Conservation (phyloP, 805 yeast genomes). For the Kodamaea lidongshanica region DNA sequence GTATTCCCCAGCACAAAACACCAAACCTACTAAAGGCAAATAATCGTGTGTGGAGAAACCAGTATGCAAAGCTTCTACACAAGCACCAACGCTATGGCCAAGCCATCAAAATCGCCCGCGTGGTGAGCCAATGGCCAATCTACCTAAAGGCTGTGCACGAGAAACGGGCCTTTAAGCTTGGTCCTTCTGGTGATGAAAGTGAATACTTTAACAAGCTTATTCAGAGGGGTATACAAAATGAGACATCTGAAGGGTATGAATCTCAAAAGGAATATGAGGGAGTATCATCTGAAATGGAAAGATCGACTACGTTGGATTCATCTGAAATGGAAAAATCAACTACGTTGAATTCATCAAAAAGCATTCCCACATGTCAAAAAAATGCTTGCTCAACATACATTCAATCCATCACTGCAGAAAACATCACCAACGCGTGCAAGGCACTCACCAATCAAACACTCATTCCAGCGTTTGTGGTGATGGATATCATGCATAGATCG, state of each 20-base stretch:
- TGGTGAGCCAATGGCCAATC: constrained; percentile 7
- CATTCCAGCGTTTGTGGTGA: constrained; percentile 35
- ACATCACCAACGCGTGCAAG: constrained; percentile 27
- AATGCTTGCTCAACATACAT: no score
- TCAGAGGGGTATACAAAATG: no score
- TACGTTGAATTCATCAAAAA: no score
- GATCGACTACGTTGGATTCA: no score
- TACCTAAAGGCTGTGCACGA: constrained; percentile 1
- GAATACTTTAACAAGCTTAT: no score
- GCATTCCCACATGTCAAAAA: no score
- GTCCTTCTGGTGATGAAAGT: no score
- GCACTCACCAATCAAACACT: constrained; percentile 21
- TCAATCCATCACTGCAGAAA: constrained; percentile 24
- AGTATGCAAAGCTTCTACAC: constrained; percentile 1
- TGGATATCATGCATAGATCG: constrained; percentile 34
- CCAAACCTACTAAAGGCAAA: neutral
- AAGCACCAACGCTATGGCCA: constrained; percentile 6
- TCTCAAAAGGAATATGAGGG: no score
- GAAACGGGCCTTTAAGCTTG: no score
- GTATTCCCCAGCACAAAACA: neutral
- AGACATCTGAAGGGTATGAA: no score
- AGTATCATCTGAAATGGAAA: no score
- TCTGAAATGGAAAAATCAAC: no score
- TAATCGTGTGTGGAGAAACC: constrained; percentile 4
- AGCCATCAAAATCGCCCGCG: constrained; percentile 4